Evolutionary conservation across 2,329 filamentous ascomycete genomes (phyloP), one percentile per base, ranked within the genome.

Genomic region (Trichoderma sp.): DNA sequence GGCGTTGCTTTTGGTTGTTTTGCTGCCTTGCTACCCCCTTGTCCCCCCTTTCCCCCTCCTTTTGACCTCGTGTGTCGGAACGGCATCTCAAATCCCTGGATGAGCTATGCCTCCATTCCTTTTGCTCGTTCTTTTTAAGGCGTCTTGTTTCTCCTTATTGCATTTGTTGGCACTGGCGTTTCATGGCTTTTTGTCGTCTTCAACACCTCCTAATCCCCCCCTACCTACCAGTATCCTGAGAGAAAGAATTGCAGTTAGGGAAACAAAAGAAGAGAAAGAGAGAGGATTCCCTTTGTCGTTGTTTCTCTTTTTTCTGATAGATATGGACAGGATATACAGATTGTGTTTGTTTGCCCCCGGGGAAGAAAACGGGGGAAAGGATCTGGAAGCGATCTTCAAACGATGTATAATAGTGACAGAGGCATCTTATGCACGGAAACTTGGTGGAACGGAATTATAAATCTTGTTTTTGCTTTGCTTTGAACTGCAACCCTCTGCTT

Each of bases 351-450:
- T 28, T 17, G 19, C 34, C 24, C 9, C 39, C 30, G 55, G 41
- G 41, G 15, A 39, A 14, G 24, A 48, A 30, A 24, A 9, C 7
- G 19, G 24, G 21, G 21, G 2, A 24, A 41, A n/a, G 9, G 43
- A 45, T 47, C 51, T 45, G n/a, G 54, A 39, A 30, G 24, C 51
- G 21, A 50, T 41, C 19, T 63, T 62, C 47, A 34, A n/a, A 43
- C 39, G 26, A 59, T 65, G 63, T 65, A 65, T 65, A 65, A 65
- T 65, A 65, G 63, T 43, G 56, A 55, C 50, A 55, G 41, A 44
- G 21, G 26, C 26, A 43, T 30, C 60, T 34, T 58, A 43, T 56
- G 44, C 48, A 54, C 34, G 19, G 48, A 39, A 34, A 45, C n/a
- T 19, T 44, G 47, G 48, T 47, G 48, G 63, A 55, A 34, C 41